phyloP scores from a whole-genome alignment of 2,329 filamentous ascomycete genomes.

The Pseudogymnoascus sp. region DNA sequence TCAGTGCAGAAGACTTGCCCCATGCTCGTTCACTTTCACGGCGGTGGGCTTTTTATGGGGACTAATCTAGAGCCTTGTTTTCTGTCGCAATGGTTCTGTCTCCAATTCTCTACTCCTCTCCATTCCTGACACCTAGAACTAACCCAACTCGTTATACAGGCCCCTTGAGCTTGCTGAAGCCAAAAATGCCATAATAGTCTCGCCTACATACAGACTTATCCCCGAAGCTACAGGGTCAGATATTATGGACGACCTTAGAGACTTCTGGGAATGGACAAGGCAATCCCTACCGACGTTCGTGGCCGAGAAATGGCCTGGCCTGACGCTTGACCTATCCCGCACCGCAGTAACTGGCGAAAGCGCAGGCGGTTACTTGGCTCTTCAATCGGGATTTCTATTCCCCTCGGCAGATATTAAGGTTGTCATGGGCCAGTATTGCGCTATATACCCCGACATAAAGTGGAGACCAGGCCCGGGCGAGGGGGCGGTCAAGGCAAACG shows the following conservation, averaged over 20 bases:
- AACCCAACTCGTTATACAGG: slow-evolving; percentile 7
- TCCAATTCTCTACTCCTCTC: slow-evolving; percentile 30
- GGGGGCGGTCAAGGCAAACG: not conserved
- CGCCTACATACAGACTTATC: slow-evolving; percentile 41
- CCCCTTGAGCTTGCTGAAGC: not conserved
- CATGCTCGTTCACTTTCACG: not conserved
- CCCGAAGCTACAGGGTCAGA: slow-evolving; percentile 38
- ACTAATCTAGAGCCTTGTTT: not conserved
- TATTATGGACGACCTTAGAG: slow-evolving; percentile 37
- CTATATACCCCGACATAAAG: not conserved
- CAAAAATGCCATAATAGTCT: slow-evolving; percentile 32
- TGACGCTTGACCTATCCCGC: not conserved
- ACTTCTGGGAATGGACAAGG: slow-evolving; percentile 39
- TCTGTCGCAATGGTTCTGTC: slow-evolving; percentile 15
- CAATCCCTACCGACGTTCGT: not conserved
- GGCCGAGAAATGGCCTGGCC: not conserved
- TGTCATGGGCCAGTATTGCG: not conserved
- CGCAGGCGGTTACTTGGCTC: slow-evolving; percentile 18
- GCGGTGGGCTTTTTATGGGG: not conserved
- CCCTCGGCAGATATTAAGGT: not conserved
- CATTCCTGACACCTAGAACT: slow-evolving; percentile 23
- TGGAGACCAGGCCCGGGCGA: not conserved
- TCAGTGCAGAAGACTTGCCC: not conserved
- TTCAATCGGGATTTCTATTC: slow-evolving; percentile 14
- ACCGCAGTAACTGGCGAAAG: slow-evolving; percentile 9